Evolutionary conservation across 2,329 filamentous ascomycete genomes (phyloP).

Genomic region (Chrysoporthe austroafricana): DNA sequence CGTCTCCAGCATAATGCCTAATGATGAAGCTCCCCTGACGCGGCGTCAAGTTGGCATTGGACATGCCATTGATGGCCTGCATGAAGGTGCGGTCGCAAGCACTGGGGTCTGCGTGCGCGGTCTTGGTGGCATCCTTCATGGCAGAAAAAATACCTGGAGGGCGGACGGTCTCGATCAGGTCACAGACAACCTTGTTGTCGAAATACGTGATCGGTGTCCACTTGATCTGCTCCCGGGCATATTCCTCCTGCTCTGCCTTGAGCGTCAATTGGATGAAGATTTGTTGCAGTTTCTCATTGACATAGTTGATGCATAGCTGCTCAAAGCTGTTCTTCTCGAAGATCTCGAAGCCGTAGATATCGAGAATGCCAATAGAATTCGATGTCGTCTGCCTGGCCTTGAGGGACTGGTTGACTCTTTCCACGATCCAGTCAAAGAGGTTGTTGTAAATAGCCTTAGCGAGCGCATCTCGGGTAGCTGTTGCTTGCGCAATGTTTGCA

Average conservation of each 20-base stretch:
- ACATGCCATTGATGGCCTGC: slow-evolving; percentile 87
- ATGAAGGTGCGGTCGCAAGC: slow-evolving; percentile 97
- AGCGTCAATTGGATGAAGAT: slow-evolving; percentile 98
- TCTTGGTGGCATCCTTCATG: slow-evolving; percentile 96
- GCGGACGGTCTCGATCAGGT: slow-evolving; percentile 88
- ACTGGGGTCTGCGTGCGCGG: slow-evolving; percentile 92
- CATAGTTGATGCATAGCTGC: slow-evolving; percentile 99
- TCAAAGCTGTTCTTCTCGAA: slow-evolving; percentile 99
- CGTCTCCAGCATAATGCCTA: slow-evolving; percentile 98
- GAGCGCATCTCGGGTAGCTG: slow-evolving; percentile 84
- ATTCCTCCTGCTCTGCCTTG: slow-evolving; percentile 97
- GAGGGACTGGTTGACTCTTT: slow-evolving; percentile 86
- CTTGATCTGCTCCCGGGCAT: slow-evolving; percentile 91
- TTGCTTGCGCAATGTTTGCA: slow-evolving; percentile 84
- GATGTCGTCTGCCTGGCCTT: slow-evolving; percentile 74
- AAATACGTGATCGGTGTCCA: slow-evolving; percentile 99
- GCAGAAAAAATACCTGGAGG: slow-evolving; percentile 94
- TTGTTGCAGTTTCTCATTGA: slow-evolving; percentile 98
- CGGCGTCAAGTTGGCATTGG: slow-evolving; percentile 87
- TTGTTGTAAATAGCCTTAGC: slow-evolving; percentile 97
- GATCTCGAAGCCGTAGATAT: slow-evolving; percentile 99
- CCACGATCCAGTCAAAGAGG: slow-evolving; percentile 97
- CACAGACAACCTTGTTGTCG: slow-evolving; percentile 98
- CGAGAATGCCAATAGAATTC: slow-evolving; percentile 93
- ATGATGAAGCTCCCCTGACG: slow-evolving; percentile 96